Evolutionary conservation across 2,329 filamentous ascomycete genomes (phyloP).

Genomic region (Rhynchosporium secalis): DNA sequence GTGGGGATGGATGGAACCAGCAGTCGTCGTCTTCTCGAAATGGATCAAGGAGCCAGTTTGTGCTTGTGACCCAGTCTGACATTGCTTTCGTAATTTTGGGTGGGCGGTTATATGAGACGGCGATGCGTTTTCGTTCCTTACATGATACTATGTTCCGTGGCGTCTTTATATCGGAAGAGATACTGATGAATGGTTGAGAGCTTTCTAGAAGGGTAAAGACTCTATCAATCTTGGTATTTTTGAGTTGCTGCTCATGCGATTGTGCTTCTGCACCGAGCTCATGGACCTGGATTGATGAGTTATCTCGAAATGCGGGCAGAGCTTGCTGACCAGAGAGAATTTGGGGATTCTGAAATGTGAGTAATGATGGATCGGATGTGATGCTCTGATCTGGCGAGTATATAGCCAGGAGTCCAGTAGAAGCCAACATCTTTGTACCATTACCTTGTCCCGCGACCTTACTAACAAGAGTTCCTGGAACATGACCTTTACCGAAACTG

Average conservation of each 20-base stretch:
- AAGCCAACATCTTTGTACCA: too few relatives aligned
- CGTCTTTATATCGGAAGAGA: not conserved
- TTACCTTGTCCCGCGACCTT: too few relatives aligned
- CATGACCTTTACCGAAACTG: too few relatives aligned
- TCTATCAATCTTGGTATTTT: not conserved
- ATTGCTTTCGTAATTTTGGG: constrained; percentile 26
- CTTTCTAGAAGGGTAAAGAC: not conserved
- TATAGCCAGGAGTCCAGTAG: too few relatives aligned
- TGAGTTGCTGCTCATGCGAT: not conserved
- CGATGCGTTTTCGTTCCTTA: constrained; percentile 27
- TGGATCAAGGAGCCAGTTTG: constrained; percentile 27
- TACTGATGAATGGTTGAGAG: not conserved
- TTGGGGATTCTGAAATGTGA: too few relatives aligned
- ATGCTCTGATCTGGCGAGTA: too few relatives aligned
- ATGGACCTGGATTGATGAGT: not conserved
- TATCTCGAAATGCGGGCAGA: too few relatives aligned
- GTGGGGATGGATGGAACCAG: constrained; percentile 34
- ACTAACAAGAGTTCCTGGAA: too few relatives aligned
- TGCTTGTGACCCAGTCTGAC: constrained; percentile 25
- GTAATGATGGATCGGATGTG: too few relatives aligned
- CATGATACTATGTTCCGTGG: constrained; percentile 20
- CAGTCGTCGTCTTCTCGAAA: constrained; percentile 30
- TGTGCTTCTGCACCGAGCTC: not conserved
- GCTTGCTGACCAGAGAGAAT: not conserved
- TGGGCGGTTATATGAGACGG: constrained; percentile 22